Percentiles rank a stretch among this genome's conserved stretches.
Evolutionary conservation across 306 rosid genomes (phyloP).

Genomic region (Malus domestica): ASM211411v1 NC_041803.1:35459501-35460000

Average conservation of each 20-base stretch:
- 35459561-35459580: no score
- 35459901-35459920: conserved; percentile 62
- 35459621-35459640: conserved; percentile 12
- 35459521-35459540: no score
- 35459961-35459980: conserved; percentile 79
- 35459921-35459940: conserved; percentile 51
- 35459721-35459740: conserved; percentile 21
- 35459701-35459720: conserved; percentile 11
- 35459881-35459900: conserved; percentile 44
- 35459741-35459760: conserved; percentile 22
- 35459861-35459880: conserved; percentile 33
- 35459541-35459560: no score
- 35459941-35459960: conserved; percentile 63
- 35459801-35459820: not conserved
- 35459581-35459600: not conserved
- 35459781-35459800: conserved; percentile 45
- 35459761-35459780: conserved; percentile 48
- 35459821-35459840: conserved; percentile 17
- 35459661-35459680: not conserved
- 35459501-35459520: no score
- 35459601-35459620: conserved; percentile 19
- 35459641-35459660: not conserved
- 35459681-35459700: not conserved
- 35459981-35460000: conserved; percentile 60
- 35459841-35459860: conserved; percentile 40